Percentiles rank a stretch among this genome's conserved stretches.
These are phyloP conservation scores for Cadophora malorum DNA, from an alignment of 2,329 filamentous ascomycete species.

Conservation along the genomic window DNA sequence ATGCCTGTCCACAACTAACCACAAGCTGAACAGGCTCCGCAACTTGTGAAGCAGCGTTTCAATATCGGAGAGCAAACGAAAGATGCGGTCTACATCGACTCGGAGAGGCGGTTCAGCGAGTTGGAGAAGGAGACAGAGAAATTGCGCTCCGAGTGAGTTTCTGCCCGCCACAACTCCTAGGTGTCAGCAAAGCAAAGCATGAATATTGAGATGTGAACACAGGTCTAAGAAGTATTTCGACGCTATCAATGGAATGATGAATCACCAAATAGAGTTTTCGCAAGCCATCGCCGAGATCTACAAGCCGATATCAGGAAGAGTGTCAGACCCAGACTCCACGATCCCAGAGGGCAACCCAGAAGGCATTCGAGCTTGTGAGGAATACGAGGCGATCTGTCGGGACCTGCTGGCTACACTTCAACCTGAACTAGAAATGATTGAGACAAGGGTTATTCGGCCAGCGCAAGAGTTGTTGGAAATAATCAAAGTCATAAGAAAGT, in stretches of 20 bases:
- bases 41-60: constrained; percentile 89
- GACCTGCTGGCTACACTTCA: constrained; percentile 87
- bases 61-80: constrained; percentile 96
- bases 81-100: constrained; percentile 92
- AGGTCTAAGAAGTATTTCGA: constrained; percentile 88
- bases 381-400: constrained; percentile 90
- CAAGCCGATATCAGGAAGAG: constrained; percentile 94
- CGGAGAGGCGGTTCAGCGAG: constrained; percentile 91
- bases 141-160: constrained; percentile 85
- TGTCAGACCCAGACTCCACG: constrained; percentile 89
- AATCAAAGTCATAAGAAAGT: constrained; percentile 94
- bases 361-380: constrained; percentile 92
- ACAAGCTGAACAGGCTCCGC: constrained; percentile 68
- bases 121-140: constrained; percentile 96
- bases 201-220: neutral
- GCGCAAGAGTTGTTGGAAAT: constrained; percentile 93
- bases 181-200: too few relatives aligned
- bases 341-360: constrained; percentile 86
- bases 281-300: constrained; percentile 96
- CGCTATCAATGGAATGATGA: constrained; percentile 97
- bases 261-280: constrained; percentile 97
- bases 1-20: constrained; percentile 35
- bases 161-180: too few relatives aligned
- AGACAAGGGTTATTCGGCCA: constrained; percentile 86
- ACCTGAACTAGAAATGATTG: constrained; percentile 97